Base-by-base conservation (phyloP, 2,329 filamentous ascomycete genomes). In the Talaromyces rugulosus region DNA sequence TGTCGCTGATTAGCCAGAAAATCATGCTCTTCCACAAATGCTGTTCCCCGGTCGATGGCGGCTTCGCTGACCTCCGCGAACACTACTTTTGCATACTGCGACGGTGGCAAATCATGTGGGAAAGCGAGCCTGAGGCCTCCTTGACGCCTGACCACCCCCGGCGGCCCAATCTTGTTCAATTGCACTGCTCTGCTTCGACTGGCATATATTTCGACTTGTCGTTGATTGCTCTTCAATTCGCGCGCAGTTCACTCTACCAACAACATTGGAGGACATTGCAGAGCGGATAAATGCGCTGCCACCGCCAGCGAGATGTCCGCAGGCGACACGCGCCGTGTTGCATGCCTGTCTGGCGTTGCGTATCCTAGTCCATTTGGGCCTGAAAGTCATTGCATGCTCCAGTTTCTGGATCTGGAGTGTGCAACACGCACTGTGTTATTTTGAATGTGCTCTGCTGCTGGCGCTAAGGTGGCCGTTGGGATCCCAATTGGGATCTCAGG, bases 111-210 rank as follows among this genome's bases (percentile, higher is more conserved):
- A n/a, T 44, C 11, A 44, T 44, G 42, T 66, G 63, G 64, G 14
- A 63, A n/a, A 18, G 67, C 85, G 89, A 62, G 67, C 74, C 33
- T 66, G 61, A 63, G 68, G 86, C 85, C 0, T 84, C 82, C 0
- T 81, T 86, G 1, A 44, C 52, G 12, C 61, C 63, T 3, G 44
- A 55, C 1, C 58, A 33, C 9, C 63, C 63, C 63, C 3, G 3
- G 23, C 5, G 64, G 64, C 3, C 63, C 64, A 1, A 55, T 66
- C 16, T 59, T 61, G 0, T 66, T 65, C 56, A 66, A 63, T 44
- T 63, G 63, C 2, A 66, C 63, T 5, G 64, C 64, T 11, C 33
- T 66, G 11, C 64, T 66, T 3, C 56, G 63, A 33, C 55, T 66
- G 11, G 64, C 64, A 5, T 63, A 66, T 50, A 65, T 66, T 66